phyloP scores from a whole-genome alignment of 345 rosid genomes.

The Pistacia vera region DNA sequence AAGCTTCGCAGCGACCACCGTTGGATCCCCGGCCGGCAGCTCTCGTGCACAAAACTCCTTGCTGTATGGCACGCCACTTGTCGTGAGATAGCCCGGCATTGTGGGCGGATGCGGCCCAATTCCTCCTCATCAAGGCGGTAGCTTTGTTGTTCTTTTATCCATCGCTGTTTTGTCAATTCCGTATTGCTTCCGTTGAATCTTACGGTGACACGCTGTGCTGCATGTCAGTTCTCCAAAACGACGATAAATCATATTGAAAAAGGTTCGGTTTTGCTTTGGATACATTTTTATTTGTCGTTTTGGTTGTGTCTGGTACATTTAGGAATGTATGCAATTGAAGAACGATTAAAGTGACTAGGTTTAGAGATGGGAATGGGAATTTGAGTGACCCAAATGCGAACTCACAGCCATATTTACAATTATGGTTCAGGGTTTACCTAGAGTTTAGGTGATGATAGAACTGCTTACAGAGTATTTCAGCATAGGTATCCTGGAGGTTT shows the following conservation, averaged over 20 bases:
- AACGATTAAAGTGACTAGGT: too few relatives aligned
- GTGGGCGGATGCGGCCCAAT: conserved; percentile 97
- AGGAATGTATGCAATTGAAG: too few relatives aligned
- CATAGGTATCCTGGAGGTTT: too few relatives aligned
- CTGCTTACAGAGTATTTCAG: too few relatives aligned
- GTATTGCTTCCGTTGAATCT: conserved; percentile 81
- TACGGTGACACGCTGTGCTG: conserved; percentile 69
- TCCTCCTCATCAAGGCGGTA: conserved; percentile 86
- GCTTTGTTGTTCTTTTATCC: conserved; percentile 59
- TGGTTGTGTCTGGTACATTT: too few relatives aligned
- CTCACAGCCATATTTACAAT: too few relatives aligned
- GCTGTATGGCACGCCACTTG: conserved; percentile 94
- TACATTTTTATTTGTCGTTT: conserved; percentile 75
- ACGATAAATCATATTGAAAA: conserved; percentile 80
- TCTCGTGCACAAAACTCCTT: conserved; percentile 72
- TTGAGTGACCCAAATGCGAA: too few relatives aligned
- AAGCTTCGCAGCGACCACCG: conserved; percentile 98
- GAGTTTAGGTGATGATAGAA: too few relatives aligned
- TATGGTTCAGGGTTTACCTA: too few relatives aligned
- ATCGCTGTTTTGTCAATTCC: conserved; percentile 57
- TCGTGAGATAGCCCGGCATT: conserved; percentile 84
- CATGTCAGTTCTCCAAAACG: conserved; percentile 83
- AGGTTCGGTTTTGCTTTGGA: conserved; percentile 81
- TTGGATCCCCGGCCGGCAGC: conserved; percentile 80
- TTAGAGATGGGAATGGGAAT: too few relatives aligned